Base-by-base conservation (phyloP, 495 filamentous ascomycete genomes). In the Xylaria flabelliformis region DNA sequence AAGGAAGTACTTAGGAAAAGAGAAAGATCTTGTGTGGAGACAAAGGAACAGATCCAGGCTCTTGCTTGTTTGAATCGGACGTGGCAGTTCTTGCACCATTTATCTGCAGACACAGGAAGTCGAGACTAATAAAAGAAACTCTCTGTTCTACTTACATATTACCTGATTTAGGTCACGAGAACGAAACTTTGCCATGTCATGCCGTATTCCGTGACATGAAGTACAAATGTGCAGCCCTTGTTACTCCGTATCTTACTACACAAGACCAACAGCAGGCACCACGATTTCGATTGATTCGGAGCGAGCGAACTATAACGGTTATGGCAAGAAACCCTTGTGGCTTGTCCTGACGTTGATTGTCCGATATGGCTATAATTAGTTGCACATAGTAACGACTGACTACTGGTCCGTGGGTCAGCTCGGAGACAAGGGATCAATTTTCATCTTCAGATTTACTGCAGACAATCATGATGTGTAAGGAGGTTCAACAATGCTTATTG, bases 21-120 rank as follows among this genome's bases (percentile, higher is more conserved):
- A 39, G 9, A 41, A 61, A 39, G 58, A 3, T 0, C 13, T 61
- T 61, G 56, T 3, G 34, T 41, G 19, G 58, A 36, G 8, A 17
- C n/a, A 24, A 39, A 61, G 19, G 58, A 10, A 9, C 1, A 61
- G 58, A 21, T 21, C 39, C 17, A 39, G 58, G 58, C 58, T 61
- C 34, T 61, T 61, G 55, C 34, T 32, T 56, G 7, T 13, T 19
- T 39, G 32, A 61, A 39, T 39, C 58, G 12, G 58, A 39, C 34
- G 34, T n/a, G 32, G 58, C 32, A 41, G 58, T 21, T 39, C 24
- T 34, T 61, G 58, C 34, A 61, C 34, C 58, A 39, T 61, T 61
- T 61, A 61, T 61, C 19, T 39, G 17, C 8, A 39, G n/a, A 21
- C 17, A 61, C 15, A n/a, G 58, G 26, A 61, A 39, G 58, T 61